Evolutionary conservation across 2,329 filamentous ascomycete genomes (phyloP).

Genomic region (Drechslerella stenobrocha): DNA sequence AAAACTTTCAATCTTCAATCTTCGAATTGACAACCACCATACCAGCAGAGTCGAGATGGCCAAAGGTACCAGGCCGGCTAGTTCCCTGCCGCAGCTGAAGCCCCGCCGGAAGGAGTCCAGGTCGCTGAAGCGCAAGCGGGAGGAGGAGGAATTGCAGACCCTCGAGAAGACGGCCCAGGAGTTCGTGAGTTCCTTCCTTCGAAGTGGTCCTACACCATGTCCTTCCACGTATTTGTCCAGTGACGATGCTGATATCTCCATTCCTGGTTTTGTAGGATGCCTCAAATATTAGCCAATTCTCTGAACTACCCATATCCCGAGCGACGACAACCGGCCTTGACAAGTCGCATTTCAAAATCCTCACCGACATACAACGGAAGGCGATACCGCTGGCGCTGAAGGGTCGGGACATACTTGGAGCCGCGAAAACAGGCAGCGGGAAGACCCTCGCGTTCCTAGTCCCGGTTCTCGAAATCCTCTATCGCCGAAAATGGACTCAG

Average conservation of each 20-base stretch:
- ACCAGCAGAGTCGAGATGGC: constrained; percentile 28
- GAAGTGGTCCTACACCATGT: neutral
- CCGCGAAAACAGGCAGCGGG: constrained; percentile 91
- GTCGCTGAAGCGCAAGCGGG: constrained; percentile 57
- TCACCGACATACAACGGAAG: constrained; percentile 88
- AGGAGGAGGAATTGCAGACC: constrained; percentile 57
- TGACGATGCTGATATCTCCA: neutral
- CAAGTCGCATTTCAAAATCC: constrained; percentile 80
- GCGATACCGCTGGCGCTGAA: constrained; percentile 87
- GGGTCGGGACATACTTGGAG: constrained; percentile 83
- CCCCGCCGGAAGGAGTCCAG: constrained; percentile 37
- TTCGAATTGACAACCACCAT: constrained; percentile 7
- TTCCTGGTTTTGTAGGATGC: constrained; percentile 60
- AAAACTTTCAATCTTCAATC: constrained; percentile 9
- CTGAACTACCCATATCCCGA: constrained; percentile 81
- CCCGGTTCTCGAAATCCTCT: constrained; percentile 86
- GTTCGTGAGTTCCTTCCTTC: constrained; percentile 55
- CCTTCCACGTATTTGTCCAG: neutral
- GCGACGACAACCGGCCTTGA: constrained; percentile 78
- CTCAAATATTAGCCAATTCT: constrained; percentile 69
- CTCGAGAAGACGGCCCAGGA: constrained; percentile 57
- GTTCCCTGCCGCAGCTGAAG: constrained; percentile 33
- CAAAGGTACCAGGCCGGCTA: constrained; percentile 30
- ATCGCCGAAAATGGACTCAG: constrained; percentile 85
- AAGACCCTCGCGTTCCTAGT: constrained; percentile 93